Evolutionary conservation across 1,284 basidiomycete species (phyloP), one percentile per base, ranked within the genome.

Genomic region (Trametes polyzona): DNA sequence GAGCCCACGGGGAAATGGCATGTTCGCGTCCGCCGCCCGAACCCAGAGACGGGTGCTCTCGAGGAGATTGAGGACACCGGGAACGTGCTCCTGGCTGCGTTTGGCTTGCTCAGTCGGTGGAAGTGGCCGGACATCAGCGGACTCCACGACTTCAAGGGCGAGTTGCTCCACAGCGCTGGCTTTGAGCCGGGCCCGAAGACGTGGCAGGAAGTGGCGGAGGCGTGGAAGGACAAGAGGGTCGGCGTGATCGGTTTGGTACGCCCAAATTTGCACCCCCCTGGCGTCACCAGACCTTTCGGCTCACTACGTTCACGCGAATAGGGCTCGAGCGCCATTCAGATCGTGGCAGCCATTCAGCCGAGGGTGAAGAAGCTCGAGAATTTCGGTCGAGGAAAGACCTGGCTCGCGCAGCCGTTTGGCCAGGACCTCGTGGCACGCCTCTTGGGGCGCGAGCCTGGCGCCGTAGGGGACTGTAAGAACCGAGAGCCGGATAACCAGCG

Each of bases 311-410:
- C 19, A 11, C 5, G 37, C 19, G 10, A 5, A 39, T 50, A 85
- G 84, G 84, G 86, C 2, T 86, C 84, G 0, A 83, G 83, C 17
- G 83, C 82, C 2, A 78, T 88, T 21, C 87, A 88, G 64, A 78
- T 86, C 12, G 80, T 87, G 0, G 76, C 86, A 0, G 77, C 83
- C 3, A 69, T 88, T 9, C 84, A 86, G 61, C 76, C 80, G 1
- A 75, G 74, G 52, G 83, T 85, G 5, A 69, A 71, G 50, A 75
- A 78, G 55, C 57, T 88, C 24, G 71, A 73, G 35, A 84, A 86
- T 67, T 87, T 81, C 62, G 84, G 84, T 30, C 78, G 83, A 16
- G 82, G 84, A 1, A 79, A 81, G 66, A 84, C 84, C 0, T 88
- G 83, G 86, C 74, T 88, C 33, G 75, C 82, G 3, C 67, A 76